Evolutionary conservation across 169 alveolate genomes (phyloP).

Genomic region (Plasmodium gonderi): DNA sequence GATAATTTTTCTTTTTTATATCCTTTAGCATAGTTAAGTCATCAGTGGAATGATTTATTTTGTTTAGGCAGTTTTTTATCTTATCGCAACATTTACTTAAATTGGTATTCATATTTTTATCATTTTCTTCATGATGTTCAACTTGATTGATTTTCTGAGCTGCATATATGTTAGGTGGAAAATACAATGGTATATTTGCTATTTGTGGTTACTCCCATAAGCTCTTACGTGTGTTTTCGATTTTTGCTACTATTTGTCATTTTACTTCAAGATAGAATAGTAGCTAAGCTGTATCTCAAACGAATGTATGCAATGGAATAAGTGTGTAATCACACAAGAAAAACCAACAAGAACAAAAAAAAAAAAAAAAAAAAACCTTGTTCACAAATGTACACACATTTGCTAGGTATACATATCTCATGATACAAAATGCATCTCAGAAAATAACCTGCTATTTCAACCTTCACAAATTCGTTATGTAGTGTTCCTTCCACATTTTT

Average conservation of each 20-base stretch:
- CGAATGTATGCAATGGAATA: background rate
- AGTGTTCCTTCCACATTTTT: conserved; percentile 71
- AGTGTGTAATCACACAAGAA: background rate
- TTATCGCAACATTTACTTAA: conserved; percentile 33
- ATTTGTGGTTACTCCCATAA: background rate
- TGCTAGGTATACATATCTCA: too few relatives aligned
- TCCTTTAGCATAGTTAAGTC: conserved; percentile 21
- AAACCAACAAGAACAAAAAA: background rate
- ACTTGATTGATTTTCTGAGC: conserved; percentile 66
- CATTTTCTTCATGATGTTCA: conserved; percentile 48
- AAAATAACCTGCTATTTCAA: conserved; percentile 65
- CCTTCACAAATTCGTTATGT: conserved; percentile 72
- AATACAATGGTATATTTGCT: background rate
- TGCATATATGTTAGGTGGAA: background rate
- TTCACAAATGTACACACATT: background rate
- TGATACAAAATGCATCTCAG: background rate
- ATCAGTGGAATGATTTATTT: conserved; percentile 30
- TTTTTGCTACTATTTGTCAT: background rate
- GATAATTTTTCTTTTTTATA: conserved; percentile 37
- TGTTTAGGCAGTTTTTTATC: conserved; percentile 17
- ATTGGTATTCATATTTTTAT: conserved; percentile 16
- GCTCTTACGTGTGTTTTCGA: background rate
- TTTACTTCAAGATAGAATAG: background rate
- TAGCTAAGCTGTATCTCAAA: background rate
- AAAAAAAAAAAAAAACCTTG: background rate